Evolutionary conservation across 768 basidiomycete species (phyloP).

Genomic region (Leccinum incarnatum): DNA sequence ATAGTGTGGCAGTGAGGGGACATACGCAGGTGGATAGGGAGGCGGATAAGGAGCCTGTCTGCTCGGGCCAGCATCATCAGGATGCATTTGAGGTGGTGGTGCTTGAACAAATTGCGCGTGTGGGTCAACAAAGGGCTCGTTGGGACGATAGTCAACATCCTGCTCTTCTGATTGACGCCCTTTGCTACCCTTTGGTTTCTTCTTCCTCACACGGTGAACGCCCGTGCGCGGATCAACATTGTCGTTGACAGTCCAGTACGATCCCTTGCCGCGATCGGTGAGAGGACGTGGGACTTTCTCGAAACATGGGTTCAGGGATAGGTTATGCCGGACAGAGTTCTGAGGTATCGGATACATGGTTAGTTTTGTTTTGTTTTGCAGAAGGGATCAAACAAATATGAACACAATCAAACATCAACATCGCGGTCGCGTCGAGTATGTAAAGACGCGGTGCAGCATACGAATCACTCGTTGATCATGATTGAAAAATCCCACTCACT

Average conservation of each 20-base stretch:
- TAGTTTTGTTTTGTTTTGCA: constrained; percentile 31
- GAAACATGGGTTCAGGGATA: constrained; percentile 88
- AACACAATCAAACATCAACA: constrained; percentile 63
- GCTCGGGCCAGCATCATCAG: constrained; percentile 61
- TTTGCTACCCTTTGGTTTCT: constrained; percentile 65
- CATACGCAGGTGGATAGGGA: constrained; percentile 55
- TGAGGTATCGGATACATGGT: constrained; percentile 30
- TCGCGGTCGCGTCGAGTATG: constrained; percentile 46
- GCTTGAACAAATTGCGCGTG: constrained; percentile 52
- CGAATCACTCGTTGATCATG: background rate
- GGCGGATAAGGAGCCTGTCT: constrained; percentile 59
- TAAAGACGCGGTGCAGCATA: constrained; percentile 4
- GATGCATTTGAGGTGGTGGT: constrained; percentile 49
- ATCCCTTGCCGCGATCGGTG: constrained; percentile 87
- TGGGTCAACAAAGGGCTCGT: constrained; percentile 56
- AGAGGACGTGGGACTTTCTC: constrained; percentile 90
- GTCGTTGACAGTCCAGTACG: constrained; percentile 91
- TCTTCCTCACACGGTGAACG: constrained; percentile 85
- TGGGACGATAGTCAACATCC: constrained; percentile 63
- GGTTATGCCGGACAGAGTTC: constrained; percentile 91
- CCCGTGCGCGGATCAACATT: constrained; percentile 87
- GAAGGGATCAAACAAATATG: constrained; percentile 51
- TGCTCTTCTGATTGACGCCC: constrained; percentile 52
- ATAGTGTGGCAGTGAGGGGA: background rate
- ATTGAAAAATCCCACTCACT: constrained; percentile 43